A percentile compares a stretch with the other conserved stretches of the same genome.
Evolutionary conservation across 345 rosid genomes (phyloP).

Genomic region (Psidium guajava): DNA sequence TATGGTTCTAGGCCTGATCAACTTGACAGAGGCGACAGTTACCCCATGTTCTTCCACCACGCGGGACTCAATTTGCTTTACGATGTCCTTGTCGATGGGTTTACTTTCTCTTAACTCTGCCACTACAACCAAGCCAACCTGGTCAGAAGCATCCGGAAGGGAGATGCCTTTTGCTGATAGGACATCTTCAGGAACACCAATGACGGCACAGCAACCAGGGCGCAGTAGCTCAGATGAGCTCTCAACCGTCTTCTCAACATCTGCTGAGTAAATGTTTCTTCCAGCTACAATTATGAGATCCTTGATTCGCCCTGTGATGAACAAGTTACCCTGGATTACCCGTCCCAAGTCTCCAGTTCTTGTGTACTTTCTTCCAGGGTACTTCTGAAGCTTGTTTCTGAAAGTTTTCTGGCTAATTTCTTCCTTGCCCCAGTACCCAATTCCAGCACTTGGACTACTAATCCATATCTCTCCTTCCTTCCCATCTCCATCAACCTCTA

Average conservation of each 20-base stretch:
- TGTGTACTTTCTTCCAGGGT: conserved; percentile 34
- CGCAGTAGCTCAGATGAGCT: conserved; percentile 38
- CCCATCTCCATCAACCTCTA: conserved; percentile 31
- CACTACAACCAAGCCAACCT: conserved; percentile 54
- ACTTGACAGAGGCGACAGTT: conserved; percentile 31
- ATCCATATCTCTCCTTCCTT: conserved; percentile 71
- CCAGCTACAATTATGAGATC: conserved; percentile 66
- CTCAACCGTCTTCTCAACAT: conserved; percentile 66
- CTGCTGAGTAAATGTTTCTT: conserved; percentile 60
- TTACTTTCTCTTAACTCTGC: conserved; percentile 57
- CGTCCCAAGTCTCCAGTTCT: conserved; percentile 62
- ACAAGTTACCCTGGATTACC: conserved; percentile 38
- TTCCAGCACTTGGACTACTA: conserved; percentile 53
- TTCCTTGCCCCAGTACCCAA: conserved; percentile 64
- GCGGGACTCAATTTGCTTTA: conserved; percentile 27
- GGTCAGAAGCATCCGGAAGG: conserved; percentile 43
- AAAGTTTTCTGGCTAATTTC: conserved; percentile 41
- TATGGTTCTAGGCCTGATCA: conserved; percentile 52
- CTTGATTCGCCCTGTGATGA: conserved; percentile 68
- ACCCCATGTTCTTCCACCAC: conserved; percentile 60
- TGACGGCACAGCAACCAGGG: conserved; percentile 66
- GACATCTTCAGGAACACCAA: conserved; percentile 59
- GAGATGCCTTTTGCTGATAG: conserved; percentile 46
- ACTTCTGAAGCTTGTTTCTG: conserved; percentile 25
- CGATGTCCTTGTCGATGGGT: conserved; percentile 21